Conservation (phyloP, 139 green algal genomes). For the Micractinium sp. region DNA sequence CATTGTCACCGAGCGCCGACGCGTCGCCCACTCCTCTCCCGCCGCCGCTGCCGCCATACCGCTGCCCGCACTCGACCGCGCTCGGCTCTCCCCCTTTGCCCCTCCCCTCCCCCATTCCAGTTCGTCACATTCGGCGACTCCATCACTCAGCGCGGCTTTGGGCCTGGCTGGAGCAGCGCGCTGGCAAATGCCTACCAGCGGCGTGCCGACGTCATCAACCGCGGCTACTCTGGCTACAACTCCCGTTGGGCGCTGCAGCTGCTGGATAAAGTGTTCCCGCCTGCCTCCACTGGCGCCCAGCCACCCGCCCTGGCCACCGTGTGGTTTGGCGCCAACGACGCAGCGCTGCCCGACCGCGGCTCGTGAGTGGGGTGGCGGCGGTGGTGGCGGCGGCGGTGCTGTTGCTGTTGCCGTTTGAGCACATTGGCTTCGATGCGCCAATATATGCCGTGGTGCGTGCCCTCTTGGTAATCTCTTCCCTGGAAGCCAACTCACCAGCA, state of each 20-base stretch:
- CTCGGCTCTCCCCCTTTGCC: neutral
- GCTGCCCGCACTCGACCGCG: neutral
- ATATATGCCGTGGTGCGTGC: no score
- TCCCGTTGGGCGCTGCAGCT: conserved; percentile 78
- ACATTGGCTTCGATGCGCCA: no score
- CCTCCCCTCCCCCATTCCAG: neutral
- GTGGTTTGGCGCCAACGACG: conserved; percentile 96
- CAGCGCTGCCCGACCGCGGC: conserved; percentile 69
- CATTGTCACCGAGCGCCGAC: no score
- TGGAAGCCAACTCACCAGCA: neutral
- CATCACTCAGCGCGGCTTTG: conserved; percentile 76
- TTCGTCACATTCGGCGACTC: conserved; percentile 85
- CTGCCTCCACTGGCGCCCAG: neutral
- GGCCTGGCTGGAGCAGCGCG: conserved; percentile 64
- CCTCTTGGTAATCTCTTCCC: no score
- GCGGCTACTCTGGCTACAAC: conserved; percentile 86
- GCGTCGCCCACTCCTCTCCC: neutral
- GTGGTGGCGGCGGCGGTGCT: neutral
- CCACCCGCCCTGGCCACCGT: conserved; percentile 67
- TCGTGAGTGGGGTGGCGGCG: conserved; percentile 32
- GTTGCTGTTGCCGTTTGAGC: neutral
- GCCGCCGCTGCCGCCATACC: neutral
- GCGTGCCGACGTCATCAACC: conserved; percentile 79
- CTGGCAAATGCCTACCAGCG: conserved; percentile 65
- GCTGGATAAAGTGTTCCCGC: conserved; percentile 64